Conservation (phyloP, 768 basidiomycete genomes). For the Termitomyces sp. region DNA sequence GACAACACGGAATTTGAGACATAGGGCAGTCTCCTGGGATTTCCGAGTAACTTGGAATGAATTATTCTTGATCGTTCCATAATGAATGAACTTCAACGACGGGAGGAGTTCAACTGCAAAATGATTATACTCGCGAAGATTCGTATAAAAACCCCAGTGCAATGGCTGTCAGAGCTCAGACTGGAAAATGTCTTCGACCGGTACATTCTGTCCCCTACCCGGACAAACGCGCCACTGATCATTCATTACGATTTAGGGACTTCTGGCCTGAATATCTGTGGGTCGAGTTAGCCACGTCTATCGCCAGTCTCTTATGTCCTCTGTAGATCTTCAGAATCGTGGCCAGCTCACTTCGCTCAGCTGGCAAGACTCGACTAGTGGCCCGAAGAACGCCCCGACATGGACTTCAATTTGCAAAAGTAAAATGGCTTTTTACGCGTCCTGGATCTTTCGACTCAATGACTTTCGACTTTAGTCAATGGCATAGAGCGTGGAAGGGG, state of each 20-base stretch:
- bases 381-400: constrained; percentile 38
- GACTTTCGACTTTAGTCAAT: constrained; percentile 36
- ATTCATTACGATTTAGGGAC: constrained; percentile 19
- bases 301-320: constrained; percentile 4
- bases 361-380: constrained; percentile 48
- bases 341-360: constrained; percentile 40
- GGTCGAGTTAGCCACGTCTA: constrained; percentile 4
- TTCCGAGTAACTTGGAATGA: constrained; percentile 9
- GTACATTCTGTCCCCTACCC: constrained; percentile 9
- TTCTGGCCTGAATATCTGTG: constrained; percentile 36
- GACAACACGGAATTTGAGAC: background rate
- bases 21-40: constrained; percentile 2
- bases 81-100: constrained; percentile 17
- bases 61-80: constrained; percentile 15
- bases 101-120: constrained; percentile 3
- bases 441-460: constrained; percentile 8
- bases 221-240: background rate
- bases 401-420: constrained; percentile 65
- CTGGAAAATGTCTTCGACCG: constrained; percentile 18
- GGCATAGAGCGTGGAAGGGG: constrained; percentile 47
- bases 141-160: constrained; percentile 12
- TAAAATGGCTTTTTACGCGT: constrained; percentile 19
- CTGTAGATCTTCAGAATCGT: constrained; percentile 50
- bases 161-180: constrained; percentile 2
- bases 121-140: background rate